A percentile compares a stretch with the other conserved stretches of the same genome.
These are phyloP conservation scores for Hypoxylon sp. DNA, from an alignment of 2,329 filamentous ascomycete species.

Conservation along the genomic window DNA sequence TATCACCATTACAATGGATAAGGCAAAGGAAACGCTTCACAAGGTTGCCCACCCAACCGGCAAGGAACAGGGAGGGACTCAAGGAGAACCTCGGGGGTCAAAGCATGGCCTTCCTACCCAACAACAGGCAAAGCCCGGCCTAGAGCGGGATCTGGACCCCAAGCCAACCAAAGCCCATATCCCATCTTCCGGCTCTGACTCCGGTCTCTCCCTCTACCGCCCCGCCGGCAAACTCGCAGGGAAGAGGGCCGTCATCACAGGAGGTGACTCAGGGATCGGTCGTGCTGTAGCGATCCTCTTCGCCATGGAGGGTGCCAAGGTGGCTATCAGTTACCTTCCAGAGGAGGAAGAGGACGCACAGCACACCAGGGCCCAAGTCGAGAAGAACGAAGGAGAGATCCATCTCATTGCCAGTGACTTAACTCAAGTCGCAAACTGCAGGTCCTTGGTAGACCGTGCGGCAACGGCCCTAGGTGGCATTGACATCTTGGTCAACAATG, in stretches of 20 bases:
- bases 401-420: not conserved
- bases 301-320: conserved; percentile 75
- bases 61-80: not conserved
- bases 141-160: conserved; percentile 18
- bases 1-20: conserved; percentile 20
- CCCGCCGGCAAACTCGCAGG: conserved; percentile 73
- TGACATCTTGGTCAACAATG: conserved; percentile 81
- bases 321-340: conserved; percentile 78
- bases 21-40: conserved; percentile 18
- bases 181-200: conserved; percentile 11
- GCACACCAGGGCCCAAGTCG: conserved; percentile 78
- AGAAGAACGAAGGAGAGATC: conserved; percentile 71
- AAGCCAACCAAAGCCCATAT: conserved; percentile 19
- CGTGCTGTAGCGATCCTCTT: conserved; percentile 80
- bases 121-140: not conserved
- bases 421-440: not conserved
- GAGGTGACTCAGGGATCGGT: conserved; percentile 83
- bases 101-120: conserved; percentile 16
- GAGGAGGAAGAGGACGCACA: conserved; percentile 81
- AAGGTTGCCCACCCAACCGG: conserved; percentile 24
- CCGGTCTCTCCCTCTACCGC: conserved; percentile 6
- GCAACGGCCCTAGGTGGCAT: conserved; percentile 57
- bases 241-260: conserved; percentile 82
- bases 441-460: not conserved
- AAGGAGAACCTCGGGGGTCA: not conserved